These are phyloP conservation scores for Balamuthia mandrillaris DNA, from an alignment of 208 protist species.

Conservation along the genomic window DNA sequence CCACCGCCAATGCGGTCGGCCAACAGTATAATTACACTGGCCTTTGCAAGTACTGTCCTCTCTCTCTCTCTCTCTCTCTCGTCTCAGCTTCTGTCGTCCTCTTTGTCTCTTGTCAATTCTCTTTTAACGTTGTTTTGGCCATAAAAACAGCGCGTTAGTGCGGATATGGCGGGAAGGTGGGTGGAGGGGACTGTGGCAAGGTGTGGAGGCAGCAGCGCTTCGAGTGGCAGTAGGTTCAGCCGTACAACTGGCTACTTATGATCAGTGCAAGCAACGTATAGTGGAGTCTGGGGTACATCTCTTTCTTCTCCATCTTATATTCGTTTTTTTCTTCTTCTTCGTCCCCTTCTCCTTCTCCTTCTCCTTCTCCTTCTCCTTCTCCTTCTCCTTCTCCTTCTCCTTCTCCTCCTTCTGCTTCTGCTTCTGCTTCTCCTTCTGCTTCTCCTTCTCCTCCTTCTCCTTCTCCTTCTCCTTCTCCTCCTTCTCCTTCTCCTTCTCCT, in stretches of 20 bases:
- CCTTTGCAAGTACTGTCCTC: not conserved
- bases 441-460: too few species aligned
- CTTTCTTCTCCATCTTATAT: not conserved
- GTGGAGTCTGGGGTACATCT: not conserved
- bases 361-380: not conserved
- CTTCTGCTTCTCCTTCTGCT: too few species aligned
- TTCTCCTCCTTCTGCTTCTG: too few species aligned
- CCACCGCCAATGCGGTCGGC: not conserved
- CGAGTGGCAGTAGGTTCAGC: slow-evolving; percentile 46
- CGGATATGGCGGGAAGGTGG: not conserved
- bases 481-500: too few species aligned
- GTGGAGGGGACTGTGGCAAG: not conserved
- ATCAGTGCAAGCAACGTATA: slow-evolving; percentile 30
- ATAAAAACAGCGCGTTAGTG: not conserved
- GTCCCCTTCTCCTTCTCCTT: too few species aligned
- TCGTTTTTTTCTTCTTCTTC: too few species aligned
- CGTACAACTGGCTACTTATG: slow-evolving; percentile 52
- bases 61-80: too few species aligned
- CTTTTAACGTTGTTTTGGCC: not conserved
- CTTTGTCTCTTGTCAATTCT: not conserved
- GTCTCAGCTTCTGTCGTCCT: not conserved
- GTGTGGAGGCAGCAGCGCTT: not conserved
- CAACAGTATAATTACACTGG: slow-evolving; percentile 40
- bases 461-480: too few species aligned
- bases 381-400: too few species aligned